phyloP scores from a whole-genome alignment of 306 rosid species.

The Castanospermum australe region DNA sequence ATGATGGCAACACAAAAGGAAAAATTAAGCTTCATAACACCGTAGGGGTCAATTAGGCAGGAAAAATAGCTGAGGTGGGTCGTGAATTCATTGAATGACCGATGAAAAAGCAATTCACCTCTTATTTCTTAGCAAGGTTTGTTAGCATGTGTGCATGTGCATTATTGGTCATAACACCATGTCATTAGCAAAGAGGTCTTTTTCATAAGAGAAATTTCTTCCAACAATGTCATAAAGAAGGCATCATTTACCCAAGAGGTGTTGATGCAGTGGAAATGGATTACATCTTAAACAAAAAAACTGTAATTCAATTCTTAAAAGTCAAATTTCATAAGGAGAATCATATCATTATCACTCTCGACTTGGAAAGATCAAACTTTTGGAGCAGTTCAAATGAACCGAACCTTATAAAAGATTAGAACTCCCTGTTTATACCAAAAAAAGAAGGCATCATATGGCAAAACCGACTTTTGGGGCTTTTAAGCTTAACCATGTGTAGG shows the following conservation, averaged over 20 bases:
- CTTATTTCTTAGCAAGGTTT: background rate
- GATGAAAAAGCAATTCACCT: background rate
- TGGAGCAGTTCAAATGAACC: no score
- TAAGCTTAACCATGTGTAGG: background rate
- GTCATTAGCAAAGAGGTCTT: background rate
- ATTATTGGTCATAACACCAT: background rate
- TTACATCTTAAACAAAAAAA: no score
- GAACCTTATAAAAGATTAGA: no score
- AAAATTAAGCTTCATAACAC: background rate
- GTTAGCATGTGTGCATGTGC: background rate
- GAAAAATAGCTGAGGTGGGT: background rate
- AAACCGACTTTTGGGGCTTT: slow-evolving; percentile 21
- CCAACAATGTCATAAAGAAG: background rate
- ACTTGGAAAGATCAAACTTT: no score
- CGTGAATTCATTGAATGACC: slow-evolving; percentile 7
- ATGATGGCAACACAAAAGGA: background rate
- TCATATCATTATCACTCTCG: no score
- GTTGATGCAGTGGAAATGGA: no score
- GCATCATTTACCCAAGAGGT: no score
- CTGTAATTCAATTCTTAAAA: no score
- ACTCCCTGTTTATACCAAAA: no score
- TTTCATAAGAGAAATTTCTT: background rate
- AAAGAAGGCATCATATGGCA: background rate
- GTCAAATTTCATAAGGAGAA: no score
- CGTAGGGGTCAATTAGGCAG: background rate